A percentile compares a stretch with the other conserved stretches of the same genome.
Evolutionary conservation across 306 rosid genomes (phyloP).

Genomic region (Sindora glabra): DNA sequence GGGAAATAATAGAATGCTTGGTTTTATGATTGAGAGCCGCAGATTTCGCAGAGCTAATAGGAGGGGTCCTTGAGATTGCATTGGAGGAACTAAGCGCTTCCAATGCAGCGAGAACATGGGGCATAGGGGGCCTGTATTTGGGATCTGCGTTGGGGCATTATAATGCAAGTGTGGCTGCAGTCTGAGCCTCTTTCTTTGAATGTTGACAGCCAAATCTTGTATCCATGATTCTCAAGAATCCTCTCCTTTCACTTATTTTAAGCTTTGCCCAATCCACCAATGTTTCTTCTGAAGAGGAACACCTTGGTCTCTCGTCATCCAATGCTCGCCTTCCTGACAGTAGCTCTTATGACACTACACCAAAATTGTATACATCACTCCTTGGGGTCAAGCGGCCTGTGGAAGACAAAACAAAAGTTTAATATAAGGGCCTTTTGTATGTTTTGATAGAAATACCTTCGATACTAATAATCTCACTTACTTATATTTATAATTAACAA

Average conservation of each 20-base stretch:
- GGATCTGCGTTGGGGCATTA: slow-evolving; percentile 63
- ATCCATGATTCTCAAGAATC: slow-evolving; percentile 79
- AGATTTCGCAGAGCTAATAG: too few relatives aligned
- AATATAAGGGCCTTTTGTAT: too few relatives aligned
- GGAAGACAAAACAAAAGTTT: too few relatives aligned
- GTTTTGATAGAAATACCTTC: too few relatives aligned
- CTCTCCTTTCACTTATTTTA: slow-evolving; percentile 45
- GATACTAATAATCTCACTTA: too few relatives aligned
- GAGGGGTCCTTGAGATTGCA: slow-evolving; percentile 28
- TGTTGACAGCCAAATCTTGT: slow-evolving; percentile 75
- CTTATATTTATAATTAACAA: too few relatives aligned
- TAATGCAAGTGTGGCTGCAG: slow-evolving; percentile 60
- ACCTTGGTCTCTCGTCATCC: slow-evolving; percentile 38
- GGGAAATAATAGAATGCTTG: slow-evolving; percentile 32
- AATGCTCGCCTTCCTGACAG: slow-evolving; percentile 64
- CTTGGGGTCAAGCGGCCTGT: slow-evolving; percentile 83
- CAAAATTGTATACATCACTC: slow-evolving; percentile 91
- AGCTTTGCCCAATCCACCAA: slow-evolving; percentile 89
- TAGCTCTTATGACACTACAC: slow-evolving; percentile 68
- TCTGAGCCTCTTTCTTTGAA: slow-evolving; percentile 75
- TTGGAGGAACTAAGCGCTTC: slow-evolving; percentile 48
- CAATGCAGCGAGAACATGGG: slow-evolving; percentile 41
- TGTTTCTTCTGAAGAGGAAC: slow-evolving; percentile 50
- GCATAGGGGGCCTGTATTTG: slow-evolving; percentile 65
- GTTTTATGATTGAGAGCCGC: slow-evolving; percentile 10